A percentile compares a stretch with the other conserved stretches of the same genome.
phyloP scores from a whole-genome alignment of 2,329 filamentous ascomycete genomes.

The Calonectria leucothoes region DNA sequence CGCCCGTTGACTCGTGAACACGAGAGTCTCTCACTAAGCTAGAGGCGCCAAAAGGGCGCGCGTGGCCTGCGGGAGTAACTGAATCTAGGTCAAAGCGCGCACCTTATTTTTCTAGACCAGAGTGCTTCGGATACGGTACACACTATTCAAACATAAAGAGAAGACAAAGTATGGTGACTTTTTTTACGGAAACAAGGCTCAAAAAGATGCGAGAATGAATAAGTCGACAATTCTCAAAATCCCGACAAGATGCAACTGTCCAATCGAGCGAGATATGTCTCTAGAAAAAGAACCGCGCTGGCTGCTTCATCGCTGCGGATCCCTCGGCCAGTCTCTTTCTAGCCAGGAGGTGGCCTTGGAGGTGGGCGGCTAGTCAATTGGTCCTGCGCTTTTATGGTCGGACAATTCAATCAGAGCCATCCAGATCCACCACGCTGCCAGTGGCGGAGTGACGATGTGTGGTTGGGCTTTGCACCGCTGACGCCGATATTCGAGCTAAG shows the following conservation, averaged over 20 bases:
- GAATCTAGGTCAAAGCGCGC: too few relatives aligned
- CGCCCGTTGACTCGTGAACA: not conserved
- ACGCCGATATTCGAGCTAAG: not conserved
- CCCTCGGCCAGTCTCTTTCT: not conserved
- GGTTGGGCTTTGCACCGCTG: not conserved
- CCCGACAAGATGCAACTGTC: not conserved
- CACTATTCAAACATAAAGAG: too few relatives aligned
- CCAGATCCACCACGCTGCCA: not conserved
- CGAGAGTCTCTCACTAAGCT: not conserved
- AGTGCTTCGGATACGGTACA: too few relatives aligned
- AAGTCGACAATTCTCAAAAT: not conserved
- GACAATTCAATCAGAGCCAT: not conserved
- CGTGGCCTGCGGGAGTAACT: not conserved
- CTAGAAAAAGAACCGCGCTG: not conserved
- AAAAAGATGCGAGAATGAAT: not conserved
- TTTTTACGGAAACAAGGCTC: not conserved
- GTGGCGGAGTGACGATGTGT: not conserved
- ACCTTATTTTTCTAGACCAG: too few relatives aligned
- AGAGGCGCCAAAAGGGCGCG: not conserved
- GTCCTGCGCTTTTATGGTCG: not conserved
- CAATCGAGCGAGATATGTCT: not conserved
- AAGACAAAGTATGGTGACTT: too few relatives aligned
- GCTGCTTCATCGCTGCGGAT: not conserved
- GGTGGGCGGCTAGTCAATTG: not conserved
- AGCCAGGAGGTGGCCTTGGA: not conserved